These are phyloP conservation scores for Licmophora abbreviata DNA, from an alignment of 108 stramenopile genomes.

Conservation along the genomic window DNA sequence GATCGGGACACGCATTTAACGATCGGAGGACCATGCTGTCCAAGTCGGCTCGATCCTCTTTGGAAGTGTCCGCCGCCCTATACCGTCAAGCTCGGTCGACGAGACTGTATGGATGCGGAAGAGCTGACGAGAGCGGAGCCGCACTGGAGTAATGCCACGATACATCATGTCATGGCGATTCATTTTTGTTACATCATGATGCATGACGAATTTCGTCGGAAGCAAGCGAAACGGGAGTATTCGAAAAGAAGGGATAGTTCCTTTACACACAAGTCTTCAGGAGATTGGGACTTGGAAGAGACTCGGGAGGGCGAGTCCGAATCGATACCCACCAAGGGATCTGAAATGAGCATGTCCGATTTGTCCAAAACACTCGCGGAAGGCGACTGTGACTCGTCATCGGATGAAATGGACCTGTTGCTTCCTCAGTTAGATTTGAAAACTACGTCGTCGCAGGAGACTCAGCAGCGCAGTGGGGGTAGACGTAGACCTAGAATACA, in stretches of 20 bases:
- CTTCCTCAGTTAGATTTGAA: neutral
- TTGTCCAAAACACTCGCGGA: too few species aligned
- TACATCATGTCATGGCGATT: conserved; percentile 24
- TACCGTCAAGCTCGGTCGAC: too few species aligned
- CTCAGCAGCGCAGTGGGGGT: conserved; percentile 18
- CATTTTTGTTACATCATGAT: too few species aligned
- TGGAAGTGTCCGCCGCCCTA: conserved; percentile 28
- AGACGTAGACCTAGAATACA: neutral
- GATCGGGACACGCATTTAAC: conserved; percentile 13
- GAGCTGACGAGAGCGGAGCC: too few species aligned
- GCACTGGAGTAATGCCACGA: conserved; percentile 11
- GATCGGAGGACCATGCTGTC: conserved; percentile 2
- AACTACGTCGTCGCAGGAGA: conserved; percentile 4
- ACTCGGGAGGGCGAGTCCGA: neutral
- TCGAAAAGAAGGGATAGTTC: neutral
- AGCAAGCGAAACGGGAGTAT: neutral
- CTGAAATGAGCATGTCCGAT: too few species aligned
- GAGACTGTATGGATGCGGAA: too few species aligned
- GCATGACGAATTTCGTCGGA: too few species aligned
- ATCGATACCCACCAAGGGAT: neutral
- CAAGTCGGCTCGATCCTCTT: conserved; percentile 3
- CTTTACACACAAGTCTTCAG: neutral
- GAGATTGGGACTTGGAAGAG: neutral
- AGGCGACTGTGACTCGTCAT: neutral
- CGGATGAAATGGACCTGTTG: neutral